Evolutionary conservation across 306 rosid species (phyloP).

Genomic region (Rubus parviflorus): DNA sequence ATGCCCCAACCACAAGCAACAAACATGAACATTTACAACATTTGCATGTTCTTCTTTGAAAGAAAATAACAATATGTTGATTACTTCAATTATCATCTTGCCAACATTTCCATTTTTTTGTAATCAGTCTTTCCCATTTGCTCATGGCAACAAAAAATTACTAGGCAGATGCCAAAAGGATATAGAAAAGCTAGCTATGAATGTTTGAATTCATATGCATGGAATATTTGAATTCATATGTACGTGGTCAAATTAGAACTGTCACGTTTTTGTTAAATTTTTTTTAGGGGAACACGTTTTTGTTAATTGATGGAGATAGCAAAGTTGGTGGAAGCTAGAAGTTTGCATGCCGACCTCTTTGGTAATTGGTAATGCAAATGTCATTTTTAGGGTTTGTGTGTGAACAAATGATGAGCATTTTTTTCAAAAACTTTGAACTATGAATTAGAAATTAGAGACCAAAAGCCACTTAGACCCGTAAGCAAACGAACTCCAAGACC

Average conservation of each 20-base stretch:
- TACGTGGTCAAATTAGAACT: background rate
- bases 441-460: background rate
- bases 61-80: background rate
- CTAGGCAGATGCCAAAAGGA: no score
- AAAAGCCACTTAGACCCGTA: conserved; percentile 5
- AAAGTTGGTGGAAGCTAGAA: background rate
- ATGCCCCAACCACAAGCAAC: conserved; percentile 2
- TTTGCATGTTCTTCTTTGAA: background rate
- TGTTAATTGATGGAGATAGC: background rate
- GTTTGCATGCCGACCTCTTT: background rate
- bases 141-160: no score
- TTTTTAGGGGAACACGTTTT: no score
- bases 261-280: background rate
- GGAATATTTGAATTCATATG: no score
- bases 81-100: background rate
- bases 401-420: no score
- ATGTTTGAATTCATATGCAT: no score
- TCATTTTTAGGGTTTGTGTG: background rate
- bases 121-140: no score
- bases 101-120: background rate
- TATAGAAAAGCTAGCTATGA: no score
- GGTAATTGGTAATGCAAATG: background rate
- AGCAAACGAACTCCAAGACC: background rate
- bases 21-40: background rate
- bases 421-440: background rate